phyloP scores from a whole-genome alignment of 2,329 filamentous ascomycete genomes.

The Colletotrichum scovillei region DNA sequence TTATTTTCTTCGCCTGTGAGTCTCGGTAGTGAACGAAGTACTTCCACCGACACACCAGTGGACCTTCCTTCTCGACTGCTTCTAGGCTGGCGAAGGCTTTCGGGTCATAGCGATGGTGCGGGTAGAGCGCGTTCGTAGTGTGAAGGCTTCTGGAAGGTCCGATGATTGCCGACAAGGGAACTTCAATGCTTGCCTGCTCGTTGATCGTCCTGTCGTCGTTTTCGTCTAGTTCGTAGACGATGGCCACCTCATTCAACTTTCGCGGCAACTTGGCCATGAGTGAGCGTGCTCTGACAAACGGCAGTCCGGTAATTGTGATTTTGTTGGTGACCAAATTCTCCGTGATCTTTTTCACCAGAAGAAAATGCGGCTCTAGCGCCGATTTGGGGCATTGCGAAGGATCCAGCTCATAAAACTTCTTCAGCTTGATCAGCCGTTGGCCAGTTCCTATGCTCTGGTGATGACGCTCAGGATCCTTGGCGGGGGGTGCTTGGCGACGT shows the following conservation, averaged over 20 bases:
- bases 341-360: slow-evolving; percentile 57
- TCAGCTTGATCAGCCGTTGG: slow-evolving; percentile 35
- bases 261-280: slow-evolving; percentile 50
- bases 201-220: slow-evolving; percentile 46
- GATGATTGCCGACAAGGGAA: slow-evolving; percentile 52
- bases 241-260: slow-evolving; percentile 56
- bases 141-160: slow-evolving; percentile 53
- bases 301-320: slow-evolving; percentile 49
- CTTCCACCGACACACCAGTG: slow-evolving; percentile 66
- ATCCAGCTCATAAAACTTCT: slow-evolving; percentile 44
- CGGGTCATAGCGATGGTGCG: slow-evolving; percentile 45
- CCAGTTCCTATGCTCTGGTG: neutral
- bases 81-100: slow-evolving; percentile 37
- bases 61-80: slow-evolving; percentile 43
- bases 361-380: slow-evolving; percentile 46
- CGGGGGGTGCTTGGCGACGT: neutral
- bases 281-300: slow-evolving; percentile 48
- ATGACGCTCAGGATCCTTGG: neutral
- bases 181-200: slow-evolving; percentile 54
- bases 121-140: slow-evolving; percentile 67
- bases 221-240: slow-evolving; percentile 53
- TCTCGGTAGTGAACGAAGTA: slow-evolving; percentile 47
- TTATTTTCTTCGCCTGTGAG: slow-evolving; percentile 36
- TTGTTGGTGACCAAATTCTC: slow-evolving; percentile 38
- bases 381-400: slow-evolving; percentile 24